phyloP scores from a whole-genome alignment of 805 yeast species.

The Candida chauliodis region DNA sequence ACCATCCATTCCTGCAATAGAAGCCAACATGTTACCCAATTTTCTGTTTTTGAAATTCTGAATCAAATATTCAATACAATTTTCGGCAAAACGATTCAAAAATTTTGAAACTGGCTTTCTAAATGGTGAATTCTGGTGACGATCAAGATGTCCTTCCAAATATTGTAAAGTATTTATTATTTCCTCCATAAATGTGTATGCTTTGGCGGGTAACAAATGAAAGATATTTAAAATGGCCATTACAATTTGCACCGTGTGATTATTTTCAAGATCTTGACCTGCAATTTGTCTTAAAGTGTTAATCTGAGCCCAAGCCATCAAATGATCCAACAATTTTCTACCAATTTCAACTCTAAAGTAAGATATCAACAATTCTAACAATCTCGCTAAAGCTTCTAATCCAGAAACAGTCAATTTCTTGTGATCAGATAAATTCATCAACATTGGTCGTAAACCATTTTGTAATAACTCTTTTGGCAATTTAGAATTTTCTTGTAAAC shows the following conservation, averaged over 20 bases:
- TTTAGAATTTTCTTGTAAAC: slow-evolving; percentile 79
- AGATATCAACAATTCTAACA: slow-evolving; percentile 81
- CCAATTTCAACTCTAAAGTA: slow-evolving; percentile 98
- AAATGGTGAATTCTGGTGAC: slow-evolving; percentile 86
- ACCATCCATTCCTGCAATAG: slow-evolving; percentile 53
- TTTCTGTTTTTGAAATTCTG: slow-evolving; percentile 61
- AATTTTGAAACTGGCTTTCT: slow-evolving; percentile 87
- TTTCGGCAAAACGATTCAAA: slow-evolving; percentile 74
- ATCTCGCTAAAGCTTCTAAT: slow-evolving; percentile 82
- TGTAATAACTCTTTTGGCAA: slow-evolving; percentile 94
- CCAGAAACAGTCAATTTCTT: slow-evolving; percentile 86
- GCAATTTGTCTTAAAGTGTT: slow-evolving; percentile 71
- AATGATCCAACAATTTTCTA: slow-evolving; percentile 82
- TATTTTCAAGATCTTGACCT: slow-evolving; percentile 73
- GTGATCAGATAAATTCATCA: slow-evolving; percentile 92
- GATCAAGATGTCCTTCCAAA: slow-evolving; percentile 77
- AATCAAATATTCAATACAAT: slow-evolving; percentile 67
- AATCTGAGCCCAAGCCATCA: slow-evolving; percentile 94
- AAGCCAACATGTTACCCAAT: slow-evolving; percentile 64
- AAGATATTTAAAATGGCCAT: slow-evolving; percentile 88
- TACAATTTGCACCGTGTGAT: slow-evolving; percentile 80
- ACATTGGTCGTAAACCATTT: slow-evolving; percentile 90
- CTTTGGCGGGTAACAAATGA: slow-evolving; percentile 88
- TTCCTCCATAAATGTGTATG: slow-evolving; percentile 87
- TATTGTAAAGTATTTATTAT: slow-evolving; percentile 70